Evolutionary conservation across 1,139 yeast species (phyloP).

Genomic region (Lodderomyces theae): DNA sequence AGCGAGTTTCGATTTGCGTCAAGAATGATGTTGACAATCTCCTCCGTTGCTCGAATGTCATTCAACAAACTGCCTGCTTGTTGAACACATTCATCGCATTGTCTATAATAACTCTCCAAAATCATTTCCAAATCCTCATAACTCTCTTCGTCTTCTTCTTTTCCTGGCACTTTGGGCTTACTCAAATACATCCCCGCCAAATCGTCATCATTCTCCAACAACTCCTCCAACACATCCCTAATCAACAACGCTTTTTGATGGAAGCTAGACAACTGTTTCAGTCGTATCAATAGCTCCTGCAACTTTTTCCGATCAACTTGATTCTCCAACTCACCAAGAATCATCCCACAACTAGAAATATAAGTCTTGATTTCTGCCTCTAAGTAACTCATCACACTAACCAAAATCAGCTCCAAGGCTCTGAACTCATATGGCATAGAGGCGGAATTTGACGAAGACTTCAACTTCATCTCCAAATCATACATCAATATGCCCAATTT

Average conservation of each 20-base stretch:
- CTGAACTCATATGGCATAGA: conserved; percentile 69
- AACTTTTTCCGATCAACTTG: conserved; percentile 81
- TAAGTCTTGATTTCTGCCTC: conserved; percentile 84
- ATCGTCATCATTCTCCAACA: conserved; percentile 87
- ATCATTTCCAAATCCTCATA: conserved; percentile 85
- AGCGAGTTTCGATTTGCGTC: conserved; percentile 94
- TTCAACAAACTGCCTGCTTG: conserved; percentile 80
- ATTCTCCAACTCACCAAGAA: conserved; percentile 78
- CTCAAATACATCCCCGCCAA: conserved; percentile 80
- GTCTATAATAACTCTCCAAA: conserved; percentile 88
- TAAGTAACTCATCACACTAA: conserved; percentile 77
- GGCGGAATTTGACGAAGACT: conserved; percentile 31
- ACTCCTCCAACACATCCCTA: conserved; percentile 80
- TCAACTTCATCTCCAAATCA: conserved; percentile 79
- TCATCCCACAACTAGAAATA: conserved; percentile 68
- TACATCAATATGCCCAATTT: conserved; percentile 80
- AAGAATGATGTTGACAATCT: conserved; percentile 87
- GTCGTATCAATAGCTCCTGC: conserved; percentile 74
- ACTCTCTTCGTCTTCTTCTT: conserved; percentile 31
- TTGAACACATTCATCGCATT: conserved; percentile 95
- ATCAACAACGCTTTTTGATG: conserved; percentile 81
- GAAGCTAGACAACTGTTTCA: conserved; percentile 77
- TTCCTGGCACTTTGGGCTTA: conserved; percentile 29
- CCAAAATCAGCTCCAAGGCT: conserved; percentile 84
- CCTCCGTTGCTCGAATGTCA: conserved; percentile 92